Percentiles rank a stretch among this genome's conserved stretches.
Evolutionary conservation across 1,139 yeast species (phyloP).

Genomic region (Candida tunisiensis): DNA sequence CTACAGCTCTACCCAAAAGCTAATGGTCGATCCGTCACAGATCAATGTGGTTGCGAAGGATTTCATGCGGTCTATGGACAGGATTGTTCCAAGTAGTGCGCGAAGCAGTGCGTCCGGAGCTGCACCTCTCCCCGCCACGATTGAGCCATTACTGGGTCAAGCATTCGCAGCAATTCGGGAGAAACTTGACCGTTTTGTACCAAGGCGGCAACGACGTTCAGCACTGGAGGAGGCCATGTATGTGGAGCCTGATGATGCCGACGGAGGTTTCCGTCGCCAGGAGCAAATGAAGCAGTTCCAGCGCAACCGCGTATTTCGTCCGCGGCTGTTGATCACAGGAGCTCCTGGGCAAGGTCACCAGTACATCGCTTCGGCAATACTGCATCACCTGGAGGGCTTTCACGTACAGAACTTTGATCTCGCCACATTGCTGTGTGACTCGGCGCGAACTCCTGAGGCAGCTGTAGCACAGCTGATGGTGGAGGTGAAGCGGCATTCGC

Average conservation of each 20-base stretch:
- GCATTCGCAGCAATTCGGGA: slow-evolving; percentile 31
- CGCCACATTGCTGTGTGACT: slow-evolving; percentile 62
- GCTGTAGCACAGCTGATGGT: slow-evolving; percentile 68
- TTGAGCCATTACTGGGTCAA: slow-evolving; percentile 41
- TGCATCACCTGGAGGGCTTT: slow-evolving; percentile 76
- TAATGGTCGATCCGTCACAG: slow-evolving; percentile 51
- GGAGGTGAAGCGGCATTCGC: slow-evolving; percentile 84
- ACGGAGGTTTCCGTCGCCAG: slow-evolving; percentile 53
- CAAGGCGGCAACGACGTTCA: slow-evolving; percentile 39
- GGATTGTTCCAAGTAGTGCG: slow-evolving; percentile 84
- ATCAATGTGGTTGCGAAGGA: slow-evolving; percentile 74
- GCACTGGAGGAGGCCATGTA: slow-evolving; percentile 57
- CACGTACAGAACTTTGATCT: slow-evolving; percentile 79
- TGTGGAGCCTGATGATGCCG: slow-evolving; percentile 34
- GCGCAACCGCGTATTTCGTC: slow-evolving; percentile 60
- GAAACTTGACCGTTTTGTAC: slow-evolving; percentile 43
- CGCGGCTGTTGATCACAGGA: slow-evolving; percentile 64
- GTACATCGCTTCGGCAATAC: slow-evolving; percentile 67
- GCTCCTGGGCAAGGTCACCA: slow-evolving; percentile 77
- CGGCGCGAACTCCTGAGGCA: slow-evolving; percentile 73
- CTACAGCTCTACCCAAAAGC: slow-evolving; percentile 58
- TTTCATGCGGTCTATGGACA: slow-evolving; percentile 72
- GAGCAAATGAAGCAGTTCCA: slow-evolving; percentile 36
- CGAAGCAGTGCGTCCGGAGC: slow-evolving; percentile 64
- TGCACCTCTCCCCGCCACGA: slow-evolving; percentile 61